phyloP scores from a whole-genome alignment of 176 grass and related monocot genomes.

The Pharus latifolius region DNA sequence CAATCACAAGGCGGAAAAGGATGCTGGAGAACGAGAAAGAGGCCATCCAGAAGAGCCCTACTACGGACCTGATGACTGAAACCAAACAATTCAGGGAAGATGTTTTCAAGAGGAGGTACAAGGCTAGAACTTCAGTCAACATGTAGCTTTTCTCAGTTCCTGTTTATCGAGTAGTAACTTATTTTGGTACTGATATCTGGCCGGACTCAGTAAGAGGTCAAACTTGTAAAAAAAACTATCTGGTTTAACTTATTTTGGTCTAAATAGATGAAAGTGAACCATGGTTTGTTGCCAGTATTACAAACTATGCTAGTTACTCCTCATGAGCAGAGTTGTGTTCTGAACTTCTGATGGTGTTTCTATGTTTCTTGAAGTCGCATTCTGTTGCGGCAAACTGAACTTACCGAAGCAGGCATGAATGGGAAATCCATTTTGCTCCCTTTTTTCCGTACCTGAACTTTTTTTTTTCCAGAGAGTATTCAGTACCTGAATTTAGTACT shows the following conservation, averaged over 20 bases:
- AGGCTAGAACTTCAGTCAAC: slow-evolving; percentile 2
- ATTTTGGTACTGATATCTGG: neutral
- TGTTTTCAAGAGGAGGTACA: slow-evolving; percentile 69
- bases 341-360: neutral
- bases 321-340: neutral
- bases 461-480: too few species aligned
- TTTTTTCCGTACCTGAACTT: neutral
- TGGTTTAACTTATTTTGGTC: slow-evolving; percentile 8
- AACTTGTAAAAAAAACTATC: neutral
- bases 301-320: neutral
- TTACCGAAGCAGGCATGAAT: neutral
- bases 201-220: neutral
- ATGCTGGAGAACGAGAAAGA: slow-evolving; percentile 59
- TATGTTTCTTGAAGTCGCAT: neutral
- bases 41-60: slow-evolving; percentile 40
- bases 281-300: neutral
- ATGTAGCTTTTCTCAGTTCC: neutral
- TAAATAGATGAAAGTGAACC: neutral
- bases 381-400: neutral
- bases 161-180: neutral
- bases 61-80: slow-evolving; percentile 45
- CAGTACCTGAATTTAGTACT: neutral
- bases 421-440: neutral
- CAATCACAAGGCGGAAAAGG: slow-evolving; percentile 33
- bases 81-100: slow-evolving; percentile 67